Evolutionary conservation across 805 yeast species (phyloP), one percentile per base, ranked within the genome.

Genomic region (Ogataea parapolymorpha): DNA sequence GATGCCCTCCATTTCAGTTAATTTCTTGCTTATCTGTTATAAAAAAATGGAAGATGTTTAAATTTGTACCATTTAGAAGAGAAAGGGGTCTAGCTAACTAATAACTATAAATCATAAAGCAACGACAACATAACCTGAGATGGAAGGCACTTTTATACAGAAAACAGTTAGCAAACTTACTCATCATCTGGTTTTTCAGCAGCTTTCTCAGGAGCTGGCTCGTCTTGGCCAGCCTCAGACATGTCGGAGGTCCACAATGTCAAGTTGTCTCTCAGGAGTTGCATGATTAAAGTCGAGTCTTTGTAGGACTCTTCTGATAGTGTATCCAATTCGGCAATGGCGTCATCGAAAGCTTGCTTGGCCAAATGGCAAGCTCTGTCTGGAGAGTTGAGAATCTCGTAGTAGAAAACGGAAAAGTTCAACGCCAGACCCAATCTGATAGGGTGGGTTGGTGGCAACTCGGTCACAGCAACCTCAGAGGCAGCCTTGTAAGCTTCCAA

Each of bases 341-440:
- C 99, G 65, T 91, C 98, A 70, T 91, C 99, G 58, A 93, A 91
- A 28, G 99, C 98, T 74, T 91, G 96, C 72, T 91, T 93, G 61
- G 99, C 99, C 68, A 91, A 80, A 68, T 90, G 95, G 70, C 99
- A 91, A 57, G 99, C 99, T 70, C 95, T 87, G 68, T 91, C 97
- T 59, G 99, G 98, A 45, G 96, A 86, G 72, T 91, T 90, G 71
- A 90, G 85, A 63, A 93, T 95, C 76, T 91, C 99, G 66, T 91
- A 91, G 80, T 91, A 93, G 74, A 91, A 91, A 48, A 91, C 99
- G 41, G 96, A 88, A 76, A 93, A 91, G 74, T 91, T 91, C 68
- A 91, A 81, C 49, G 99, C 99, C 68, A 91, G 80, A 58, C 99
- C 99, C 65, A 91, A 78, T 72, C 99, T 83, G 69, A 93, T 89